Base-by-base conservation (phyloP, 1,139 yeast genomes). In the Diutina sp. region DNA sequence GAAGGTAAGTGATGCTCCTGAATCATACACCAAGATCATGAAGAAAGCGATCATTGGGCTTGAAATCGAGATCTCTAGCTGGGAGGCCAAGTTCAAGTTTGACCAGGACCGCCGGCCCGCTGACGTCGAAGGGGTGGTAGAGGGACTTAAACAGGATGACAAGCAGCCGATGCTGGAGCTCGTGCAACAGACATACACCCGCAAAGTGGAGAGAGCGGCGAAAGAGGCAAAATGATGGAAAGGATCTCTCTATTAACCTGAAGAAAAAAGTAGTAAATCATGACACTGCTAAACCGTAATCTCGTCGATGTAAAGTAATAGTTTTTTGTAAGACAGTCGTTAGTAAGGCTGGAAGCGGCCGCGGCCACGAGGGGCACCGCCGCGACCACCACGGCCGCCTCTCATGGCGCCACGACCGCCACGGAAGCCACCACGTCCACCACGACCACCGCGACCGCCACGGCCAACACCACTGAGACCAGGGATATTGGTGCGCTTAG, bases 401-500 rank as follows among this genome's bases (percentile, higher is more conserved):
- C 70, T 57, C 44, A 61, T 59, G 9, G 55, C 59, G 1, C 63
- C 63, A 1, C 62, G 58, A 18, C 54, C 50, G 7, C 59, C 61
- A 21, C 61, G 51, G 28, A 58, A 57, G 51, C 63, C 57, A 7
- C 68, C 63, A 35, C 61, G 55, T 45, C 60, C 58, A 2, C 66
- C 65, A 45, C 71, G 60, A 6, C 25, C 32, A 12, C 57, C 50
- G 12, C 52, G 50, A 2, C 54, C 25, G 69, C 79, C 67, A 29
- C 70, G 58, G 28, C 28, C 46, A 32, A 30, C 16, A 9, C 38
- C 73, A 70, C 64, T 82, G 69, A 50, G 32, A 1, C 91, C 90
- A 0, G 95, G 96, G 46, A 87, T 71, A 62, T 89, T 89, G 5
- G 96, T 88, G 66, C 96, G 78, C 67, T 89, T 89, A 29, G 87